Base-by-base conservation (phyloP, 306 rosid species). In the Betula pendula region DNA sequence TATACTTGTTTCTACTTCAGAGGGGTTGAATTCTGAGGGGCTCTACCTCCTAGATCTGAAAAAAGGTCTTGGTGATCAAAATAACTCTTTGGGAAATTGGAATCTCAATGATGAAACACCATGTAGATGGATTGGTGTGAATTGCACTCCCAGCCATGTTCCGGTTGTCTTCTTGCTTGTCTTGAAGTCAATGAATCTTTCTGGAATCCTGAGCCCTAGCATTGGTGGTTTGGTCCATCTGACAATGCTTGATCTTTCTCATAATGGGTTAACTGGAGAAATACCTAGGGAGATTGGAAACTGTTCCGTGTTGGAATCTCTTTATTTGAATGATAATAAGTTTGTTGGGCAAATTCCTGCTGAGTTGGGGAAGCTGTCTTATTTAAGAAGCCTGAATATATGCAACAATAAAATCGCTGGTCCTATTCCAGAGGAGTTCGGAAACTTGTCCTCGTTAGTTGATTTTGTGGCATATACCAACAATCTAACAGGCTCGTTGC, bases 381-480 rank as follows among this genome's bases (percentile, higher is more conserved):
- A 44, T 63, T 87, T 92, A 86, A 88, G 8, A 74, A 55, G 75
- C 44, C 86, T 96, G 85, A 91, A 92, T 79, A 49, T 96, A 62
- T 92, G 90, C 93, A 92, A 96, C 83, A 92, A 96, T 85, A 78
- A 45, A 79, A 75, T 92, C 68, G 76, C 88, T 19, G 98, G 97
- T 79, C 71, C 83, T 33, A 9, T 92, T 52, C 97, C 96, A 0
- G 89, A 76, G 35, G 98, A 88, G 85, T 73, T 96, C 16, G 99
- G 99, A 69, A 89, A 86, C 72, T 77, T 96, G 85, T 75, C 90
- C 38, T 88, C 85, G 42, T 66, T 92, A 77, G 91, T 84, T 13
- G 94, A 92, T 86, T 81, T 96, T 47, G 94, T 90, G 52, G 97
- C 83, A 19, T 96, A 79, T 78, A 89, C 96, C 77, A 96, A 96